A percentile compares a stretch with the other conserved stretches of the same genome.
phyloP scores from a whole-genome alignment of 306 rosid genomes.

The Arachis hypogaea region DNA sequence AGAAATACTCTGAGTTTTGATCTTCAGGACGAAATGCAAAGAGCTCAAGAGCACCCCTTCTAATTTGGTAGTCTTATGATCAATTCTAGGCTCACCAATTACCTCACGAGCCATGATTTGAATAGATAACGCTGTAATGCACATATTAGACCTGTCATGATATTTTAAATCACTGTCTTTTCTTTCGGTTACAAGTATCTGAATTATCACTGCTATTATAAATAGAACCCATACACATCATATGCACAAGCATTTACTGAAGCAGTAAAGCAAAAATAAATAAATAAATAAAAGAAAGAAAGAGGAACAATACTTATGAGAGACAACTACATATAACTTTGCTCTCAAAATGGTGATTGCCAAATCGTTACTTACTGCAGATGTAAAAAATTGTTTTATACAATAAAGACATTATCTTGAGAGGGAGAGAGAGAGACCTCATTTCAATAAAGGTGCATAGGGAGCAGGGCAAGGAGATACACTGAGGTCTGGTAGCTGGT shows the following conservation, averaged over 20 bases:
- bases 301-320: no score
- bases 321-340: background rate
- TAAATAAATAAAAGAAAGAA: no score
- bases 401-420: conserved; percentile 26
- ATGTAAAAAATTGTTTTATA: background rate
- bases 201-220: background rate
- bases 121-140: conserved; percentile 7
- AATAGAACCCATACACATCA: background rate
- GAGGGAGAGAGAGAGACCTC: conserved; percentile 42
- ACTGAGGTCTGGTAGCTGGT: conserved; percentile 77
- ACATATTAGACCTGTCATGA: conserved; percentile 13
- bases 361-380: conserved; percentile 5
- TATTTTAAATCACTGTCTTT: conserved; percentile 15
- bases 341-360: no score
- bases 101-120: conserved; percentile 12
- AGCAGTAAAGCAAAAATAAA: no score
- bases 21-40: conserved; percentile 4
- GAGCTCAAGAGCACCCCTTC: conserved; percentile 2
- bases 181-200: background rate
- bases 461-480: conserved; percentile 91
- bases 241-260: no score
- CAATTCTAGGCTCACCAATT: conserved; percentile 13
- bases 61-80: conserved; percentile 15
- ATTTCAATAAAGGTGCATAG: conserved; percentile 77
- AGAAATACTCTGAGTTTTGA: conserved; percentile 7